A percentile compares a stretch with the other conserved stretches of the same genome.
Evolutionary conservation across 768 basidiomycete genomes (phyloP).

Genomic region (Lyophyllum decastes): DNA sequence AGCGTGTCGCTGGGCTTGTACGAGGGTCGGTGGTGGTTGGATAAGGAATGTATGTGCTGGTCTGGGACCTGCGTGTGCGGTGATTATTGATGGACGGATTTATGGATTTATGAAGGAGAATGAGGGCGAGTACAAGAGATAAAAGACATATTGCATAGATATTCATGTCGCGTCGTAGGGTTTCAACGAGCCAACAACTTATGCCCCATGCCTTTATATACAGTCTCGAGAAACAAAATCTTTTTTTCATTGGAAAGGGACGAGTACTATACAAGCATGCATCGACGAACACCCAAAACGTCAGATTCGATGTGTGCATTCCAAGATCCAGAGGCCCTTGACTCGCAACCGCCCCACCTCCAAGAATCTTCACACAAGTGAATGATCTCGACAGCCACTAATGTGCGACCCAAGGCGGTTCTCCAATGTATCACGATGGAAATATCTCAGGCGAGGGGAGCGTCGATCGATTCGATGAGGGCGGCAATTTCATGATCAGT

Average conservation of each 20-base stretch:
- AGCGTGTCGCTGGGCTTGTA: neutral
- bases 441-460: too few relatives aligned
- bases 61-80: neutral
- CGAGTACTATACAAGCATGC: neutral
- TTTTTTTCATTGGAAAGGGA: neutral
- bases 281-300: neutral
- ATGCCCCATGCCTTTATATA: constrained; percentile 1
- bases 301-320: neutral
- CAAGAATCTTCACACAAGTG: neutral
- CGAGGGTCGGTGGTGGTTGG: neutral
- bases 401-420: neutral
- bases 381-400: neutral
- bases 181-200: neutral
- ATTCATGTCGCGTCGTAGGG: neutral
- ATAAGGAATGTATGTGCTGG: neutral
- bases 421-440: too few relatives aligned
- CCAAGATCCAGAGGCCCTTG: neutral
- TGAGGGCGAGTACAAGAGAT: neutral
- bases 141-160: neutral
- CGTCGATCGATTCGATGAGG: too few relatives aligned
- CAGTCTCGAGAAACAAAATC: neutral
- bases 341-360: neutral
- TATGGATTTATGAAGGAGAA: neutral
- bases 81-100: neutral
- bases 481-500: too few relatives aligned